phyloP scores from a whole-genome alignment of 192 early-diverging fungal species.

The Coemansia sp. region DNA sequence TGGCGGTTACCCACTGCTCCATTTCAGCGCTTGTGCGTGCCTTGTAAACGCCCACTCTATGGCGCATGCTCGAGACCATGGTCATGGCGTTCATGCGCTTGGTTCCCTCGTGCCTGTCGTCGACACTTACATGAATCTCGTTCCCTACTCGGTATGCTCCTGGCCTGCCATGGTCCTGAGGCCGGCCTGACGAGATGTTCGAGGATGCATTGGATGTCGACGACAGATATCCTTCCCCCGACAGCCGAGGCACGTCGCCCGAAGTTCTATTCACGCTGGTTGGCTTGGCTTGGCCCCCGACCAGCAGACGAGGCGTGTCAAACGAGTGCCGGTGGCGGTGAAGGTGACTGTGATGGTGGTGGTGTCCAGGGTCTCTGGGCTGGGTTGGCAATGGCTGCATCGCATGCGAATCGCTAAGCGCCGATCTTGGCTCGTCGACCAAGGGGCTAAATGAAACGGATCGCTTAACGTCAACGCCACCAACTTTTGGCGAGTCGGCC shows the following conservation, averaged over 20 bases:
- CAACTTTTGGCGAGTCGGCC: background rate
- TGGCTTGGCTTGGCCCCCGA: background rate
- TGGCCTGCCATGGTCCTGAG: constrained; percentile 10
- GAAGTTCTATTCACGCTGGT: constrained; percentile 1
- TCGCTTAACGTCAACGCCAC: background rate
- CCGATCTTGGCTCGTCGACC: background rate
- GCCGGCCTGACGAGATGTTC: constrained; percentile 2
- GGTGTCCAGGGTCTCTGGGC: background rate
- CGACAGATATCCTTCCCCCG: constrained; percentile 21
- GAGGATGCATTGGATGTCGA: constrained; percentile 25
- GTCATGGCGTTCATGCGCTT: constrained; percentile 18
- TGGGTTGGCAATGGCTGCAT: background rate
- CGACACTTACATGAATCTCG: constrained; percentile 20
- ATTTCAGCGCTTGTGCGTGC: constrained; percentile 49
- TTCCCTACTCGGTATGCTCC: constrained; percentile 28
- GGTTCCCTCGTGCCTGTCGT: constrained; percentile 10
- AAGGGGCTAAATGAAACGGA: constrained; percentile 5
- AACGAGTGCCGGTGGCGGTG: background rate
- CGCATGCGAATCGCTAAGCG: background rate
- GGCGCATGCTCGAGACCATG: constrained; percentile 28
- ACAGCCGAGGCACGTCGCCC: constrained; percentile 7
- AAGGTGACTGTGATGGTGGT: background rate
- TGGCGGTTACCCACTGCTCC: constrained; percentile 52
- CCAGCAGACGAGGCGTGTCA: background rate
- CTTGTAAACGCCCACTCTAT: constrained; percentile 38